Evolutionary conservation across 495 filamentous ascomycete species (phyloP).

Genomic region (Bathelium albidoporum): DNA sequence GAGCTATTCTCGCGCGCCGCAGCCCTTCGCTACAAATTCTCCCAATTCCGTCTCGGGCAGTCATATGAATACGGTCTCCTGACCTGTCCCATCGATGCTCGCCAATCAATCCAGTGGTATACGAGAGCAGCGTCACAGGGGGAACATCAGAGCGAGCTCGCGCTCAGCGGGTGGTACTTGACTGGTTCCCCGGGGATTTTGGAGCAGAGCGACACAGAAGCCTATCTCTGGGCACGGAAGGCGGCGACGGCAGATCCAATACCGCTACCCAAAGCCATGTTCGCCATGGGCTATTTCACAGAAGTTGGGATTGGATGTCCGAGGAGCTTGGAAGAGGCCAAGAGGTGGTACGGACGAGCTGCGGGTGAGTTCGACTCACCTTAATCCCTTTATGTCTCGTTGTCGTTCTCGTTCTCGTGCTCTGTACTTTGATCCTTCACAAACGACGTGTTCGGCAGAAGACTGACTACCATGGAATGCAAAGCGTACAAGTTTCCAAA

Average conservation of each 20-base stretch:
- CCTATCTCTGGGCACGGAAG: constrained; percentile 94
- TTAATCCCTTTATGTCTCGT: background rate
- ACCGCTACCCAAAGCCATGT: constrained; percentile 75
- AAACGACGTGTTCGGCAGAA: background rate
- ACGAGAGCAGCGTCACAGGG: constrained; percentile 83
- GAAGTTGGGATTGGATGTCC: constrained; percentile 88
- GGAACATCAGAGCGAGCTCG: constrained; percentile 88
- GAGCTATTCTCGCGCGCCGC: constrained; percentile 80
- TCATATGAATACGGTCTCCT: constrained; percentile 84
- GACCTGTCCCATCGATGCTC: constrained; percentile 70
- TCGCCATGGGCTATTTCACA: constrained; percentile 96
- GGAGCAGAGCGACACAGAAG: constrained; percentile 87
- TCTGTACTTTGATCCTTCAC: no score
- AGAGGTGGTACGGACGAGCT: constrained; percentile 96
- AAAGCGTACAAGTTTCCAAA: constrained; percentile 89
- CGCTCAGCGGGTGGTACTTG: constrained; percentile 91
- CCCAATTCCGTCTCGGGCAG: constrained; percentile 78
- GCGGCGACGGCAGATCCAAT: constrained; percentile 62
- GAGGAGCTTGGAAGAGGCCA: constrained; percentile 83
- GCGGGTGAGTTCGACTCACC: constrained; percentile 60
- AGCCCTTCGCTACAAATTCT: constrained; percentile 86
- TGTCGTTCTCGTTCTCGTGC: background rate
- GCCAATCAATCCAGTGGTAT: constrained; percentile 85
- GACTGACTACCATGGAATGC: constrained; percentile 10
- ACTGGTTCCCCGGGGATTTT: constrained; percentile 83